Percentiles rank a stretch among this genome's conserved stretches.
These are phyloP conservation scores for Aspergillus diversus DNA, from an alignment of 495 filamentous ascomycete species.

Conservation along the genomic window DNA sequence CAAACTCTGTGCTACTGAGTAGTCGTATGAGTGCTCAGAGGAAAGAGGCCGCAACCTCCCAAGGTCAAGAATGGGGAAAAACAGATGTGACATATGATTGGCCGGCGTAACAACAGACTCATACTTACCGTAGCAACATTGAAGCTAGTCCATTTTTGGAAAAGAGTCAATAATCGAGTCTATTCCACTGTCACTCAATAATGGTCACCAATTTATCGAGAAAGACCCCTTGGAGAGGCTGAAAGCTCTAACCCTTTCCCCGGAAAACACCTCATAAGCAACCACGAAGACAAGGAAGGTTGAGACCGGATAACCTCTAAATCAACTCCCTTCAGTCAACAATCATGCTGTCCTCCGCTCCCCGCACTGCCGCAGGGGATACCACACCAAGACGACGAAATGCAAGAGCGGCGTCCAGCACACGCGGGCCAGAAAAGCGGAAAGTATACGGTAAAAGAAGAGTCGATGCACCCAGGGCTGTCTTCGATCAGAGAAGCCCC, in stretches of 20 bases:
- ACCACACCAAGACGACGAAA: slow-evolving; percentile 12
- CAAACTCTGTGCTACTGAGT: too few relatives aligned
- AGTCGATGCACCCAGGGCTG: slow-evolving; percentile 44
- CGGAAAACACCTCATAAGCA: background rate
- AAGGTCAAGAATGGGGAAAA: too few relatives aligned
- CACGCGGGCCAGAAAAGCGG: slow-evolving; percentile 33
- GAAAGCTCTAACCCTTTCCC: background rate
- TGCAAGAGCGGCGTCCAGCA: slow-evolving; percentile 26
- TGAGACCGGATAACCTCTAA: background rate
- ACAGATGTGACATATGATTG: background rate
- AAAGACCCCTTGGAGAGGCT: background rate
- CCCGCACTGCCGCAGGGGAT: slow-evolving; percentile 9
- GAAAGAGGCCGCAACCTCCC: too few relatives aligned
- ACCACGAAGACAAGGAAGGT: background rate
- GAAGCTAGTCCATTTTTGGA: slow-evolving; percentile 13
- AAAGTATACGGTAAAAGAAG: slow-evolving; percentile 50
- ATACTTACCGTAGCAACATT: slow-evolving; percentile 17
- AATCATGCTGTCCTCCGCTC: slow-evolving; percentile 18
- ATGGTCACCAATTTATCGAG: background rate
- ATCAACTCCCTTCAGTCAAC: background rate
- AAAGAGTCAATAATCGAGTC: slow-evolving; percentile 17
- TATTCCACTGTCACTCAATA: background rate
- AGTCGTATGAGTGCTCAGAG: too few relatives aligned
- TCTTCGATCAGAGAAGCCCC: slow-evolving; percentile 46
- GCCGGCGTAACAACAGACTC: slow-evolving; percentile 4